These are phyloP conservation scores for Prunus armeniaca DNA, from an alignment of 306 rosid species.

Conservation along the genomic window DNA sequence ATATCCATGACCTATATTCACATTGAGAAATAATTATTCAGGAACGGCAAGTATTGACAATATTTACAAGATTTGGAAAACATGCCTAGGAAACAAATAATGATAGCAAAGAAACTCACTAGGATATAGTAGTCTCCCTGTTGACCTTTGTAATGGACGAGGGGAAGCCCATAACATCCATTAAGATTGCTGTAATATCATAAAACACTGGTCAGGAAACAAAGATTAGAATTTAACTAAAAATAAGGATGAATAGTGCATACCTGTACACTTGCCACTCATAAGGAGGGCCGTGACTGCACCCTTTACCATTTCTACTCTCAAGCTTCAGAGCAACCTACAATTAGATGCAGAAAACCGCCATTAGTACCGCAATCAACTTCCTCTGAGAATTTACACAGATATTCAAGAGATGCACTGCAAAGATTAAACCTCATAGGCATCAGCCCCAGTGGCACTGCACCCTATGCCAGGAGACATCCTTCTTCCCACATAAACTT, in stretches of 20 bases:
- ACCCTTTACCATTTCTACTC: constrained; percentile 35
- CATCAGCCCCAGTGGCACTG: constrained; percentile 28
- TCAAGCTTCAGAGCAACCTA: constrained; percentile 45
- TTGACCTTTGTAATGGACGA: constrained; percentile 41
- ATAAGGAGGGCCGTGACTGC: constrained; percentile 36
- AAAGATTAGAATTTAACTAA: not conserved
- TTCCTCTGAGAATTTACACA: not conserved
- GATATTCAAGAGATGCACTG: not conserved
- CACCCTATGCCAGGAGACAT: constrained; percentile 25
- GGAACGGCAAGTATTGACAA: not conserved
- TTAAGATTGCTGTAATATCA: constrained; percentile 25
- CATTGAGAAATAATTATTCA: not conserved
- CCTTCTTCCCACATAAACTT: constrained; percentile 39
- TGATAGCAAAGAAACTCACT: constrained; percentile 24
- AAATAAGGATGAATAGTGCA: not conserved
- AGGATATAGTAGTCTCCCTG: constrained; percentile 39
- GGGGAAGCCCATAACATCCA: constrained; percentile 41
- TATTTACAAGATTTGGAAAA: not conserved
- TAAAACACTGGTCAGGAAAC: constrained; percentile 21
- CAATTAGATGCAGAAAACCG: not conserved
- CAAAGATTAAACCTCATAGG: constrained; percentile 29
- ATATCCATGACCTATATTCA: constrained; percentile 39
- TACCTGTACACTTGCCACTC: constrained; percentile 47
- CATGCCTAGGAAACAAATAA: not conserved
- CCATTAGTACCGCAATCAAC: constrained; percentile 7